These are phyloP conservation scores for Exobasidium rhododendri DNA, from an alignment of 1,284 basidiomycete species.

Conservation along the genomic window DNA sequence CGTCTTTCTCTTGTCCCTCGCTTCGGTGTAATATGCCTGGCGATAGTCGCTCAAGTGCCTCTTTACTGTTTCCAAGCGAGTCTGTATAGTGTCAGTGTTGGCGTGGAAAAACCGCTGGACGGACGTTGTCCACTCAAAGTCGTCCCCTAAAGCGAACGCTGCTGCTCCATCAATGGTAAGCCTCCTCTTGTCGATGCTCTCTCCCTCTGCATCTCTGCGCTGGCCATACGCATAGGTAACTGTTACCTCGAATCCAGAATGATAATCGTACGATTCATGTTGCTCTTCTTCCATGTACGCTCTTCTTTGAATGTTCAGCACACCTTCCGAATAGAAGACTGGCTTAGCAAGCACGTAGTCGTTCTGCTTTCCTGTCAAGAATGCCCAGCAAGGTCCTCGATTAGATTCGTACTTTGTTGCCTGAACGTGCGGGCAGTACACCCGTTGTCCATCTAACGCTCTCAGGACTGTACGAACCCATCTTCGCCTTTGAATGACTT, in stretches of 20 bases:
- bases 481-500: constrained; percentile 61
- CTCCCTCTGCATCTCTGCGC: constrained; percentile 37
- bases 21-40: constrained; percentile 60
- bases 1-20: constrained; percentile 61
- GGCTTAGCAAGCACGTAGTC: constrained; percentile 60
- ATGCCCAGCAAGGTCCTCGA: background rate
- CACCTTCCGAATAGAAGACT: constrained; percentile 59
- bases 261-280: constrained; percentile 62
- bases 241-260: constrained; percentile 64
- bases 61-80: constrained; percentile 60
- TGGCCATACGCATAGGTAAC: constrained; percentile 61
- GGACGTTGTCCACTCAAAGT: constrained; percentile 65
- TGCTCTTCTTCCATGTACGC: constrained; percentile 59
- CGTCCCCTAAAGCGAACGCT: constrained; percentile 67
- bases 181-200: constrained; percentile 50
- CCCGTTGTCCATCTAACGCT: constrained; percentile 66
- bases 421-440: constrained; percentile 65
- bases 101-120: constrained; percentile 67
- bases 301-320: constrained; percentile 62
- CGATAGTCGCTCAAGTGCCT: constrained; percentile 63
- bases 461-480: constrained; percentile 67
- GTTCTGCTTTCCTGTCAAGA: constrained; percentile 27
- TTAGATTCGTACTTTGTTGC: background rate
- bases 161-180: constrained; percentile 61
- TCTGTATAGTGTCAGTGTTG: constrained; percentile 63